Evolutionary conservation across 768 basidiomycete species (phyloP).

Genomic region (Termitomyces titanicus): DNA sequence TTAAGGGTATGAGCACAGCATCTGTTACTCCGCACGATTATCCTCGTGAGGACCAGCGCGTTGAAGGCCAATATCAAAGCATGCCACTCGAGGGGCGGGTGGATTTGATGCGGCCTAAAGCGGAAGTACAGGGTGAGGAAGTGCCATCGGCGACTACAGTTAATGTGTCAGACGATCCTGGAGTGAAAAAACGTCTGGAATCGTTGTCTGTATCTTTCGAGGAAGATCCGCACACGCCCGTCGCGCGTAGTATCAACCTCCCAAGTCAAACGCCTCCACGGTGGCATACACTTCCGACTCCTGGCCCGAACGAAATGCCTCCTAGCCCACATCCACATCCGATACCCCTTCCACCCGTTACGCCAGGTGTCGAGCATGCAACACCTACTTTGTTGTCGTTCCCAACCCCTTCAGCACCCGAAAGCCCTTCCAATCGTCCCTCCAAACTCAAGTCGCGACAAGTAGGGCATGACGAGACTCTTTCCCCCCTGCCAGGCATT

Average conservation of each 20-base stretch:
- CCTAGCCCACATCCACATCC: slow-evolving; percentile 51
- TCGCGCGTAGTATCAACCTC: slow-evolving; percentile 25
- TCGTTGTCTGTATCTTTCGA: slow-evolving; percentile 17
- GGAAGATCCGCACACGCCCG: slow-evolving; percentile 35
- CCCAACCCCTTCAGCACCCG: slow-evolving; percentile 5
- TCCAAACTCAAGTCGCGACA: slow-evolving; percentile 12
- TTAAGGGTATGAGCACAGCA: slow-evolving; percentile 49
- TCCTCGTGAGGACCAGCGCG: slow-evolving; percentile 18
- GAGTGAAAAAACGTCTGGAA: slow-evolving; percentile 5
- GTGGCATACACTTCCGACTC: slow-evolving; percentile 57
- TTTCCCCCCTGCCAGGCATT: slow-evolving; percentile 16
- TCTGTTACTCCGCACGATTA: slow-evolving; percentile 12
- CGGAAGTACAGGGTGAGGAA: neutral
- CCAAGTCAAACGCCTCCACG: slow-evolving; percentile 30
- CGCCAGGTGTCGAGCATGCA: slow-evolving; percentile 29
- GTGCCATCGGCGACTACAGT: neutral
- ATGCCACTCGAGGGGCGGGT: slow-evolving; percentile 87
- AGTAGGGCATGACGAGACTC: slow-evolving; percentile 15
- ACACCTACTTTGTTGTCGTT: slow-evolving; percentile 12
- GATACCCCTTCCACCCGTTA: slow-evolving; percentile 45
- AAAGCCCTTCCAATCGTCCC: slow-evolving; percentile 10
- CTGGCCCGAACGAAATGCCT: slow-evolving; percentile 58
- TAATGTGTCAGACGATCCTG: slow-evolving; percentile 7
- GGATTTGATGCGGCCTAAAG: slow-evolving; percentile 73
- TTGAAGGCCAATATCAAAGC: slow-evolving; percentile 72